phyloP scores from a whole-genome alignment of 179 eudicot genomes.

The Beta lomatogona region DNA sequence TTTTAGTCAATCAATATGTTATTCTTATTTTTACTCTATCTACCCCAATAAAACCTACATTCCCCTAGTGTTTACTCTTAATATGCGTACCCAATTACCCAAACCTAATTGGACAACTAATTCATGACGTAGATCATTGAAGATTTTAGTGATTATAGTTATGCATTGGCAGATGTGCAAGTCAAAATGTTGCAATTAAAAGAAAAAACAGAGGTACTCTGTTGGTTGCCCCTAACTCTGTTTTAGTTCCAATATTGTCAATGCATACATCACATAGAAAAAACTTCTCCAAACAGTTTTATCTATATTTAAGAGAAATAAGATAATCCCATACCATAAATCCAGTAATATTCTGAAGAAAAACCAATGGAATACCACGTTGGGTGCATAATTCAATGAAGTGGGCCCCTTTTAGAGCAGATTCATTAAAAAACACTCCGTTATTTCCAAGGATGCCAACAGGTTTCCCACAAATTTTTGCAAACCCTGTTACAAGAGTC shows the following conservation, averaged over 20 bases:
- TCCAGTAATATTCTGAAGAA: constrained; percentile 98
- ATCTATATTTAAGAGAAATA: background rate
- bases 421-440: constrained; percentile 84
- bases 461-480: constrained; percentile 83
- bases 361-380: constrained; percentile 90
- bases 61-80: too few relatives aligned
- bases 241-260: background rate
- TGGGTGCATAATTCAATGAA: constrained; percentile 93
- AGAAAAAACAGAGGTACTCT: too few relatives aligned
- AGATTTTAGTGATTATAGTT: too few relatives aligned
- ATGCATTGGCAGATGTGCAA: too few relatives aligned
- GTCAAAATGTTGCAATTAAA: too few relatives aligned
- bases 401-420: constrained; percentile 97
- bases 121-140: too few relatives aligned
- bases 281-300: background rate
- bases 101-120: too few relatives aligned
- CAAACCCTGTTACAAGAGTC: constrained; percentile 98
- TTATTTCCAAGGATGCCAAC: constrained; percentile 97
- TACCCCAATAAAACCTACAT: too few relatives aligned
- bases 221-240: too few relatives aligned
- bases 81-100: too few relatives aligned
- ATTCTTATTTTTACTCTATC: too few relatives aligned
- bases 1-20: too few relatives aligned
- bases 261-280: background rate
- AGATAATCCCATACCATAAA: constrained; percentile 66